Percentiles rank a stretch among this genome's conserved stretches.
Evolutionary conservation across 495 filamentous ascomycete genomes (phyloP).

Genomic region (Lasiosphaeria ovina): DNA sequence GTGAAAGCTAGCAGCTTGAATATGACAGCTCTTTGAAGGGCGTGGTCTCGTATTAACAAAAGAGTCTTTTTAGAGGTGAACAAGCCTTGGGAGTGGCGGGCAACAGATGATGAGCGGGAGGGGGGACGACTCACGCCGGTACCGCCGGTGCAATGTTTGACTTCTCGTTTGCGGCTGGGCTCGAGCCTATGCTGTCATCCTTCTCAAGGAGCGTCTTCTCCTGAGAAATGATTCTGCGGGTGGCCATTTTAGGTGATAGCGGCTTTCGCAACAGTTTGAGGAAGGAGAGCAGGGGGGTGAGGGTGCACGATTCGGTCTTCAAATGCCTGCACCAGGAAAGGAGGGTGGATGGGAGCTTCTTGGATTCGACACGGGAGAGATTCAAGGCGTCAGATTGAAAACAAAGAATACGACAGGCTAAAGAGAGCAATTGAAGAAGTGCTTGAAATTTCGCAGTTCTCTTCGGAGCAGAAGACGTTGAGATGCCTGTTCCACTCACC

Average conservation of each 20-base stretch:
- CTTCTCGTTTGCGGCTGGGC: slow-evolving; percentile 37
- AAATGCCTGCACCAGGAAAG: no score
- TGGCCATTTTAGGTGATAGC: slow-evolving; percentile 49
- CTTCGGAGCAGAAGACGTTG: no score
- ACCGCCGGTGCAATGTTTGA: slow-evolving; percentile 64
- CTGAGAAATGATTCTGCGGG: slow-evolving; percentile 53
- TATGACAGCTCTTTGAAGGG: slow-evolving; percentile 68
- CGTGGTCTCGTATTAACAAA: not conserved
- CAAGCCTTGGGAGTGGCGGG: not conserved
- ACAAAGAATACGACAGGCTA: no score
- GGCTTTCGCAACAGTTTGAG: not conserved
- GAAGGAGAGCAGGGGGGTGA: not conserved
- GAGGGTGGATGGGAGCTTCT: no score
- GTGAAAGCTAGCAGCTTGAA: slow-evolving; percentile 87
- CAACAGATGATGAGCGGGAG: slow-evolving; percentile 1
- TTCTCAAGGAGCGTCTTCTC: slow-evolving; percentile 55
- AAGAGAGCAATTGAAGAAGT: no score
- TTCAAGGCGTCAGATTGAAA: no score
- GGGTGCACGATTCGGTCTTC: not conserved
- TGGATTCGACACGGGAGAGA: no score
- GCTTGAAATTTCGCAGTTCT: no score
- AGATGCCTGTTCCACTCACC: no score
- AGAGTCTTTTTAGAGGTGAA: slow-evolving; percentile 3
- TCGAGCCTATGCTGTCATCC: slow-evolving; percentile 46
- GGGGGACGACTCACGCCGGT: slow-evolving; percentile 57